Evolutionary conservation across 805 yeast species (phyloP).

Genomic region (Clavispora carvajalis): DNA sequence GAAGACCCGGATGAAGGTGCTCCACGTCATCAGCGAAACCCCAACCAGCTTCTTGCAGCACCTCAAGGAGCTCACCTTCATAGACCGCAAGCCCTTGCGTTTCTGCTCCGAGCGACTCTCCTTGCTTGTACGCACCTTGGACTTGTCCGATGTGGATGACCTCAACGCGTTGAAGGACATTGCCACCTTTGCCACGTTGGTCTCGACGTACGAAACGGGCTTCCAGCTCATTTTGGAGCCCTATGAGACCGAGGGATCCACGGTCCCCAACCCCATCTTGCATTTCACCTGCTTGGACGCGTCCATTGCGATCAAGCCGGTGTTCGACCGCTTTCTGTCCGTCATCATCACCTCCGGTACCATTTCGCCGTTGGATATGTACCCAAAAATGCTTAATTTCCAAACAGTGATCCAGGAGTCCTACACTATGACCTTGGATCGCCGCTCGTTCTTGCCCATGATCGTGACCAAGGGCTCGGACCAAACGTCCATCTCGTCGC

Average conservation of each 20-base stretch:
- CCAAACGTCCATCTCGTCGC: slow-evolving; percentile 93
- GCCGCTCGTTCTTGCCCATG: slow-evolving; percentile 90
- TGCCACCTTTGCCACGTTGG: slow-evolving; percentile 93
- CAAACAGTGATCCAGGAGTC: slow-evolving; percentile 92
- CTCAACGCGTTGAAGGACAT: slow-evolving; percentile 90
- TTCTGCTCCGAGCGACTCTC: slow-evolving; percentile 92
- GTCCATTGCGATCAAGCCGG: slow-evolving; percentile 94
- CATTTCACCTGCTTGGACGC: slow-evolving; percentile 96
- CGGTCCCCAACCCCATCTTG: slow-evolving; percentile 94
- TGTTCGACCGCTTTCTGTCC: slow-evolving; percentile 86
- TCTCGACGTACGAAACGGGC: slow-evolving; percentile 92
- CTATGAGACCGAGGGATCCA: slow-evolving; percentile 85
- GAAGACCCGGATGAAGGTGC: slow-evolving; percentile 94
- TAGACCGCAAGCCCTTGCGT: slow-evolving; percentile 84
- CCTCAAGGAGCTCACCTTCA: slow-evolving; percentile 86
- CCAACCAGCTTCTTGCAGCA: slow-evolving; percentile 91
- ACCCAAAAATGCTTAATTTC: slow-evolving; percentile 92
- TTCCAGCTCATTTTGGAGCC: slow-evolving; percentile 91
- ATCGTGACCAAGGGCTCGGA: slow-evolving; percentile 97
- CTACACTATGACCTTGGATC: slow-evolving; percentile 90
- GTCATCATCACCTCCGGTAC: slow-evolving; percentile 97
- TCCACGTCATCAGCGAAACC: slow-evolving; percentile 97
- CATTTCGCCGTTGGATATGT: slow-evolving; percentile 97
- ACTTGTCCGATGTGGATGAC: slow-evolving; percentile 83
- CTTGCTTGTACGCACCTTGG: slow-evolving; percentile 81